A percentile compares a stretch with the other conserved stretches of the same genome.
Conservation (phyloP, 371 early-diverging fungal species). For the Syncephalastrum monosporum region DNA sequence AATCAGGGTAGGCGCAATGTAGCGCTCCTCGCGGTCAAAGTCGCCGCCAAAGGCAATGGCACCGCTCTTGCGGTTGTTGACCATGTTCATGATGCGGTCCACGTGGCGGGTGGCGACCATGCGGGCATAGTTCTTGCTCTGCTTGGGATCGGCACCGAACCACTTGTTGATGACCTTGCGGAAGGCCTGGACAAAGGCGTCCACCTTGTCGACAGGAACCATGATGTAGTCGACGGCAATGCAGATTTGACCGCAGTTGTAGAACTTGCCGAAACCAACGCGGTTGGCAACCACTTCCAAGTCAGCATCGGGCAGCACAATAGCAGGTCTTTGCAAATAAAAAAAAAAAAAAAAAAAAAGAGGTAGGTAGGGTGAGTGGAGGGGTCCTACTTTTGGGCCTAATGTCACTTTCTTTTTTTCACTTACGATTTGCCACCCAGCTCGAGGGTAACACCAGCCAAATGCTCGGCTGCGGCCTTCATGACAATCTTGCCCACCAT, state of each 20-base stretch:
- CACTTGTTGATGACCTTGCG: slow-evolving; percentile 46
- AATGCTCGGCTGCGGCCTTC: slow-evolving; percentile 71
- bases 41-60: slow-evolving; percentile 45
- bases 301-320: slow-evolving; percentile 67
- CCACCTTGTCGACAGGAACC: slow-evolving; percentile 49
- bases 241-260: slow-evolving; percentile 88
- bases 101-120: slow-evolving; percentile 75
- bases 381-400: background rate
- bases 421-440: slow-evolving; percentile 82
- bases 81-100: slow-evolving; percentile 58
- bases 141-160: slow-evolving; percentile 52
- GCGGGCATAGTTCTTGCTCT: slow-evolving; percentile 56
- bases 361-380: background rate
- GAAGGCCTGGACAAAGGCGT: slow-evolving; percentile 49
- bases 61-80: slow-evolving; percentile 52
- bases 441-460: slow-evolving; percentile 80
- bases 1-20: slow-evolving; percentile 20
- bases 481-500: slow-evolving; percentile 78
- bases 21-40: slow-evolving; percentile 16
- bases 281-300: slow-evolving; percentile 66
- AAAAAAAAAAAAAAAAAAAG: too few species aligned
- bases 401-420: too few species aligned
- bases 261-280: slow-evolving; percentile 77
- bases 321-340: slow-evolving; percentile 50
- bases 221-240: slow-evolving; percentile 87